phyloP scores from a whole-genome alignment of 2,329 filamentous ascomycete species.

The Diaporthe destruens region DNA sequence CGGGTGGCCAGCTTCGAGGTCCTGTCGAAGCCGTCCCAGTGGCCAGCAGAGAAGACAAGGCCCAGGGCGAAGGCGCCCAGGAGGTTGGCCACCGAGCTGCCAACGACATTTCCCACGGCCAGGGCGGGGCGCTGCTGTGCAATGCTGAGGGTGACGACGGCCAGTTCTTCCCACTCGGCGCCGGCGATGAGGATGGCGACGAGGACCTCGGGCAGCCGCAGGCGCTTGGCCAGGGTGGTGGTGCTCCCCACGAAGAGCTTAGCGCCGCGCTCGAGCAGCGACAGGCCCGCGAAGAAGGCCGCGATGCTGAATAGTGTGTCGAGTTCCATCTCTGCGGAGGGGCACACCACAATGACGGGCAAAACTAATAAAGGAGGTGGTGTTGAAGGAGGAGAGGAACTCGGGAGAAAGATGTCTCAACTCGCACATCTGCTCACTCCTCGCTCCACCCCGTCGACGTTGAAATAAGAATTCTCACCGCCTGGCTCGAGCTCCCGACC shows the following conservation, averaged over 20 bases:
- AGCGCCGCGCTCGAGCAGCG: constrained; percentile 64
- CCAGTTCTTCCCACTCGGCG: constrained; percentile 68
- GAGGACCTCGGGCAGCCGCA: constrained; percentile 60
- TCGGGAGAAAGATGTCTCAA: constrained; percentile 12
- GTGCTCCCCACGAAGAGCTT: constrained; percentile 67
- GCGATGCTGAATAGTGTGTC: constrained; percentile 53
- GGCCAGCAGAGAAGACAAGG: constrained; percentile 55
- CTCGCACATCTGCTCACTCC: not conserved
- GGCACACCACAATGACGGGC: not conserved
- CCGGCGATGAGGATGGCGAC: constrained; percentile 66
- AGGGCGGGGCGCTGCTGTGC: constrained; percentile 59
- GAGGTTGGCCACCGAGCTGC: constrained; percentile 67
- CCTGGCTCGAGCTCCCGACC: constrained; percentile 29
- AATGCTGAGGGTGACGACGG: constrained; percentile 62
- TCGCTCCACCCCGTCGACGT: constrained; percentile 8
- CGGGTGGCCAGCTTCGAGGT: constrained; percentile 62
- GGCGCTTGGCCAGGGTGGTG: constrained; percentile 58
- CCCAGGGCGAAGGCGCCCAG: constrained; percentile 67
- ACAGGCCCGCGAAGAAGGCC: constrained; percentile 58
- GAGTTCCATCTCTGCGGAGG: constrained; percentile 27
- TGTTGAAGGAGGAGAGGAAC: constrained; percentile 1
- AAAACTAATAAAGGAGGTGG: not conserved
- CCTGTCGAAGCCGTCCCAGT: constrained; percentile 55
- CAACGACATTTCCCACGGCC: constrained; percentile 66
- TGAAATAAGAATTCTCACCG: constrained; percentile 37